Evolutionary conservation across 2,329 filamentous ascomycete genomes (phyloP).

Genomic region (Talaromyces funiculosus): DNA sequence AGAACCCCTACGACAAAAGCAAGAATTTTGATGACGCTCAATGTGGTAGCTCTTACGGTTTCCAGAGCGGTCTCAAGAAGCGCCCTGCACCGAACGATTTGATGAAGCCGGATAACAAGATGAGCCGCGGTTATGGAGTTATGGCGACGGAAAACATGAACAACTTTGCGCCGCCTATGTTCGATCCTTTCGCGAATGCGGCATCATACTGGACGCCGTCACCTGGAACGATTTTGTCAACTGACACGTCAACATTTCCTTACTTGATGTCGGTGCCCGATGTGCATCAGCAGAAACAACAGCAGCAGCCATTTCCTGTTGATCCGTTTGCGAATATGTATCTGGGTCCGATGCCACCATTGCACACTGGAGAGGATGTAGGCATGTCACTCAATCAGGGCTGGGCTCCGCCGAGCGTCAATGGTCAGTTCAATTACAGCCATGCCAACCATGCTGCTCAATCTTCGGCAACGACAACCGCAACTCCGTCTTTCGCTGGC

Average conservation of each 20-base stretch:
- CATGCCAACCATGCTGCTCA: constrained; percentile 11
- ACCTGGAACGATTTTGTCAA: background rate
- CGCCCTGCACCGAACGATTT: constrained; percentile 7
- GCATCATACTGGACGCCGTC: constrained; percentile 13
- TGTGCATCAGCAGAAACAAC: constrained; percentile 1
- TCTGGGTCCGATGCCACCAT: background rate
- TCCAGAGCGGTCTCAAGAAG: constrained; percentile 8
- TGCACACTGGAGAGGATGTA: background rate
- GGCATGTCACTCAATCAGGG: background rate
- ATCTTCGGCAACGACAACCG: background rate
- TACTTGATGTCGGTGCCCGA: background rate
- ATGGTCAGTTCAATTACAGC: background rate
- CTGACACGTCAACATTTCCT: constrained; percentile 2
- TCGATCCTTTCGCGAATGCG: constrained; percentile 8
- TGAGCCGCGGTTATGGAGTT: background rate
- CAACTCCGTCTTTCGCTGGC: background rate
- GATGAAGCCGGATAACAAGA: constrained; percentile 9
- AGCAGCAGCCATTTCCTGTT: constrained; percentile 1
- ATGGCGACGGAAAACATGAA: constrained; percentile 4
- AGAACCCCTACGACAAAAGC: background rate
- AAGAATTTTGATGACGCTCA: background rate
- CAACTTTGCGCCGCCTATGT: background rate
- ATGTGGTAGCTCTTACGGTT: background rate
- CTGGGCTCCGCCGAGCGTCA: background rate
- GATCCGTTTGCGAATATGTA: background rate